Conservation (phyloP, 2,329 filamentous ascomycete genomes). For the Epichloe elymi region DNA sequence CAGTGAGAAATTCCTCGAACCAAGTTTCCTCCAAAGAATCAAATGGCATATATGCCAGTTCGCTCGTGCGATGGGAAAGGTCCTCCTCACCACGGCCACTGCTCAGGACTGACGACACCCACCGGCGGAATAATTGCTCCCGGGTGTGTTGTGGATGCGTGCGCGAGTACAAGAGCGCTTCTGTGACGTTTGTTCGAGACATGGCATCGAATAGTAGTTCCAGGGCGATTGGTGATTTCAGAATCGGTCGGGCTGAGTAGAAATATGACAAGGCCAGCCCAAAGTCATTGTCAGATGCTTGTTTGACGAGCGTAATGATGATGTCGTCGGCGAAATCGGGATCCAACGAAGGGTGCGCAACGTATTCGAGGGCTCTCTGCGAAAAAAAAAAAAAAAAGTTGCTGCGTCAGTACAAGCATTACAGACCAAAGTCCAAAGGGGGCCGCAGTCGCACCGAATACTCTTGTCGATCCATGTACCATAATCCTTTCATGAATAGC, state of each 20-base stretch:
- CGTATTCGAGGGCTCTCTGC: slow-evolving; percentile 57
- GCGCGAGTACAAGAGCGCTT: slow-evolving; percentile 62
- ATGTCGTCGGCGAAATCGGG: slow-evolving; percentile 79
- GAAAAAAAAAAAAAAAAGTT: too few species aligned
- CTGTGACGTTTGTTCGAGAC: slow-evolving; percentile 51
- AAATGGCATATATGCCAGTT: slow-evolving; percentile 64
- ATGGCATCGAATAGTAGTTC: slow-evolving; percentile 58
- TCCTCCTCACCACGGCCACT: slow-evolving; percentile 23
- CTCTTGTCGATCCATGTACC: slow-evolving; percentile 62
- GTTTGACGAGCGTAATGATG: slow-evolving; percentile 51
- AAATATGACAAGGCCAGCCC: slow-evolving; percentile 65
- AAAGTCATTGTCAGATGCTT: slow-evolving; percentile 45
- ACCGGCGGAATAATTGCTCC: slow-evolving; percentile 50
- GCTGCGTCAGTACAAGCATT: neutral
- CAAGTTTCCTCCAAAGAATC: slow-evolving; percentile 56
- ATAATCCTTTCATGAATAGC: slow-evolving; percentile 70
- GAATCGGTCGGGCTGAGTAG: slow-evolving; percentile 57
- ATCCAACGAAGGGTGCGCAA: slow-evolving; percentile 67
- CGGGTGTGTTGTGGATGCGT: slow-evolving; percentile 48
- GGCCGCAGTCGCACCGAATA: slow-evolving; percentile 37
- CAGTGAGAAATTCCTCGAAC: slow-evolving; percentile 56
- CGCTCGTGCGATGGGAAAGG: slow-evolving; percentile 44
- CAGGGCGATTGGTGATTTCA: slow-evolving; percentile 50
- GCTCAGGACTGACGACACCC: slow-evolving; percentile 47
- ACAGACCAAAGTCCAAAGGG: neutral